Evolutionary conservation across 1,139 yeast genomes (phyloP).

Genomic region (Geotrichum restrictum): DNA sequence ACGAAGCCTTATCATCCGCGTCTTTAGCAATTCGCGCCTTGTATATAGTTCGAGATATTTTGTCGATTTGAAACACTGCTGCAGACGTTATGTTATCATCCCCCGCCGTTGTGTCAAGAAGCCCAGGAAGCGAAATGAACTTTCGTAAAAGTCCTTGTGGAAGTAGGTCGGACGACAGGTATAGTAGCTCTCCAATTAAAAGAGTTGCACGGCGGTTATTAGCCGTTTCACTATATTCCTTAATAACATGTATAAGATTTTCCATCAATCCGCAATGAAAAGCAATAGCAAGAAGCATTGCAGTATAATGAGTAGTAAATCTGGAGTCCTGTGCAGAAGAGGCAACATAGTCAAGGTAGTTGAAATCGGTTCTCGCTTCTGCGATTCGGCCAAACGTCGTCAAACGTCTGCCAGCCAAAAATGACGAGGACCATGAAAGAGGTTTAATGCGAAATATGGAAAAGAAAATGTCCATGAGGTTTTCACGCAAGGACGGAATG

Average conservation of each 20-base stretch:
- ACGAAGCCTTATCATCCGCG: conserved; percentile 33
- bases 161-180: conserved; percentile 52
- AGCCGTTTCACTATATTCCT: conserved; percentile 45
- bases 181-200: conserved; percentile 59
- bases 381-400: conserved; percentile 33
- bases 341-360: conserved; percentile 15
- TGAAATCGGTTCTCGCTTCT: conserved; percentile 9
- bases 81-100: conserved; percentile 25
- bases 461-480: conserved; percentile 64
- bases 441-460: conserved; percentile 62
- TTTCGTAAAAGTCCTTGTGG: conserved; percentile 41
- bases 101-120: conserved; percentile 29
- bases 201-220: conserved; percentile 59
- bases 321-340: conserved; percentile 22
- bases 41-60: conserved; percentile 42
- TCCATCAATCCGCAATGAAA: conserved; percentile 55
- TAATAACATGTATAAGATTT: conserved; percentile 48
- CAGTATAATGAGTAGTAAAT: conserved; percentile 54
- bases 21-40: conserved; percentile 10
- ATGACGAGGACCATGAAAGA: conserved; percentile 54
- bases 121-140: conserved; percentile 35
- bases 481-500: conserved; percentile 53
- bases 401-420: conserved; percentile 38
- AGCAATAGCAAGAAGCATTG: conserved; percentile 53
- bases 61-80: conserved; percentile 47